Base-by-base conservation (phyloP, 805 yeast species). In the Schwanniomyces polymorphus region DNA sequence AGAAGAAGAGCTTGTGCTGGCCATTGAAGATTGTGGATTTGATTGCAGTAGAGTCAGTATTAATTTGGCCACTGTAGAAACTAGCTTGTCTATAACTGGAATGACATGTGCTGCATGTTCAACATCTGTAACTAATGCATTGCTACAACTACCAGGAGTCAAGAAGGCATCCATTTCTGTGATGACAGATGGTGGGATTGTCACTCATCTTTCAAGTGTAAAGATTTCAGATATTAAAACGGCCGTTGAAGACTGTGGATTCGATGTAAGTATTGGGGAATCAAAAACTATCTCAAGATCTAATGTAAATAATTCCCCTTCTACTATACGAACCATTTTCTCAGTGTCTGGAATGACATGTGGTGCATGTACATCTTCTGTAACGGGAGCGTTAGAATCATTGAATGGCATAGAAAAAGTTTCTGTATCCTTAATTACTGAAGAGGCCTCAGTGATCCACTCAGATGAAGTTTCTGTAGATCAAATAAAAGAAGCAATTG, bases 81-180 rank as follows among this genome's bases (percentile, higher is more conserved):
- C 51, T 2, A 47, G 21, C 8, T 49, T 75, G 2, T 54, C 63
- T 4, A 45, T 48, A n/a, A 23, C 17, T 10, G 97, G 97, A 2
- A 92, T 91, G 97, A 91, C 98, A 2, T 92, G 97, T 60, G 85
- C 94, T 1, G 79, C 96, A 1, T 92, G 98, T 61, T 78, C 87
- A 0, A 75, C 85, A 1, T 72, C 94, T 0, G 41, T 45, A 23
- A 45, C 84, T 0, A 63, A 68, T n/a, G 82, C 81, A 1, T 55
- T 88, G 17, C 63, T 70, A 43, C 58, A 59, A 0, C 45, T 81
- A 7, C 66, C 68, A 1, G 87, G 86, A 0, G 85, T 88, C 1
- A 41, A 57, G 1, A 55, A 64, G 3, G 88, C 76, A 1, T 72
- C 76, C 1, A 85, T 91, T 1, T 86, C 96, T 4, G 72, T 88